A percentile compares a stretch with the other conserved stretches of the same genome.
phyloP scores from a whole-genome alignment of 1,284 basidiomycete species.

The Irpex sp. region DNA sequence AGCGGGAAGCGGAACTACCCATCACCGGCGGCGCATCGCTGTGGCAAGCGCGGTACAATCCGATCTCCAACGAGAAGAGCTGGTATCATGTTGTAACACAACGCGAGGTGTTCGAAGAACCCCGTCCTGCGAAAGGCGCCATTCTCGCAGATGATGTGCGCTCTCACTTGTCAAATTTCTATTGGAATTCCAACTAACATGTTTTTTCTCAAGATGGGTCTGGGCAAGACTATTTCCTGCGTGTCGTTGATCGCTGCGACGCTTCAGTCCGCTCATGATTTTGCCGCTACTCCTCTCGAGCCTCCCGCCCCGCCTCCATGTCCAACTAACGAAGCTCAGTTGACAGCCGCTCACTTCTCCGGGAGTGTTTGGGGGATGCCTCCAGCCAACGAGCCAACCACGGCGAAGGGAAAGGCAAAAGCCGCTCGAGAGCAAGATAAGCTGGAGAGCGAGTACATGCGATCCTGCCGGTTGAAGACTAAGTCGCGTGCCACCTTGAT shows the following conservation, averaged over 20 bases:
- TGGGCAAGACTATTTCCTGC: conserved; percentile 96
- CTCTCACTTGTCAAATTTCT: conserved; percentile 16
- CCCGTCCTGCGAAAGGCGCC: conserved; percentile 81
- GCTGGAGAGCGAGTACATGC: conserved; percentile 61
- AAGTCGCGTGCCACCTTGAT: conserved; percentile 93
- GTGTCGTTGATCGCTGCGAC: conserved; percentile 92
- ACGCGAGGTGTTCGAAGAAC: conserved; percentile 64
- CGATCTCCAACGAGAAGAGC: conserved; percentile 40
- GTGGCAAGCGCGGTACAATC: conserved; percentile 66
- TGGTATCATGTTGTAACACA: conserved; percentile 90
- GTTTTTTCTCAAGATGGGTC: conserved; percentile 74
- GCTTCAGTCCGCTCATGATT: conserved; percentile 64
- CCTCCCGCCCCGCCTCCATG: conserved; percentile 37
- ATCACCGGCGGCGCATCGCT: conserved; percentile 61
- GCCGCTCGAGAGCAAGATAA: conserved; percentile 61
- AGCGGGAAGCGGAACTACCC: conserved; percentile 77
- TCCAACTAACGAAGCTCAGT: conserved; percentile 34
- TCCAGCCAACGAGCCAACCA: conserved; percentile 29
- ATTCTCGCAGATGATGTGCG: conserved; percentile 93
- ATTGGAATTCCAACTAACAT: not conserved
- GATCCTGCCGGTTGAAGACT: conserved; percentile 70
- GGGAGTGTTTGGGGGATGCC: conserved; percentile 86
- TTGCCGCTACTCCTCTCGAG: conserved; percentile 57
- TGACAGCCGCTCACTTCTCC: conserved; percentile 65
- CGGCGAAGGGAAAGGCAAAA: conserved; percentile 61